Conservation (phyloP, 2,329 filamentous ascomycete species). For the Leptodontidium sp. region DNA sequence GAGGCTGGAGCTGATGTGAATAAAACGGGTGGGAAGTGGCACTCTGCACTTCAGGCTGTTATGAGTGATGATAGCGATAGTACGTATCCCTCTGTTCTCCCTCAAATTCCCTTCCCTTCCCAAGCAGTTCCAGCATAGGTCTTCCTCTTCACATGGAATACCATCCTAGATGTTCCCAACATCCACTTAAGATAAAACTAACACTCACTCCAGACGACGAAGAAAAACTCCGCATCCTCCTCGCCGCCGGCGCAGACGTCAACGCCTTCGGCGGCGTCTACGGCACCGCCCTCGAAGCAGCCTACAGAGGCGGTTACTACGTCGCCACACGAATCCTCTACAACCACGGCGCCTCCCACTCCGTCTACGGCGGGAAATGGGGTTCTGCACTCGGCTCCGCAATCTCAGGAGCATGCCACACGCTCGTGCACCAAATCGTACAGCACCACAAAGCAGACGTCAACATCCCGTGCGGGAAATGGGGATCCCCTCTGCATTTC, state of each 20-base stretch:
- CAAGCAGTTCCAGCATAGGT: neutral
- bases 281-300: slow-evolving; percentile 1
- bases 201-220: neutral
- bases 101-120: neutral
- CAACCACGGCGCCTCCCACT: slow-evolving; percentile 9
- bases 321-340: neutral
- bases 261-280: slow-evolving; percentile 4
- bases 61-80: slow-evolving; percentile 8
- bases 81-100: neutral
- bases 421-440: slow-evolving; percentile 14
- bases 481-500: slow-evolving; percentile 10
- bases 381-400: slow-evolving; percentile 10
- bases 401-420: slow-evolving; percentile 18
- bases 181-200: neutral
- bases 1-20: slow-evolving; percentile 15
- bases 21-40: slow-evolving; percentile 3
- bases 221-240: slow-evolving; percentile 8
- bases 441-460: slow-evolving; percentile 14
- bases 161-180: too few relatives aligned
- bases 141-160: too few relatives aligned
- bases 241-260: slow-evolving; percentile 13
- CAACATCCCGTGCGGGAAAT: slow-evolving; percentile 7
- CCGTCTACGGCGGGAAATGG: slow-evolving; percentile 14
- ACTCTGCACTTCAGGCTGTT: slow-evolving; percentile 5
- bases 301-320: slow-evolving; percentile 14